A percentile compares a stretch with the other conserved stretches of the same genome.
These are phyloP conservation scores for Solanum hybrid DNA, from an alignment of 305 asterid species.

Conservation along the genomic window DNA sequence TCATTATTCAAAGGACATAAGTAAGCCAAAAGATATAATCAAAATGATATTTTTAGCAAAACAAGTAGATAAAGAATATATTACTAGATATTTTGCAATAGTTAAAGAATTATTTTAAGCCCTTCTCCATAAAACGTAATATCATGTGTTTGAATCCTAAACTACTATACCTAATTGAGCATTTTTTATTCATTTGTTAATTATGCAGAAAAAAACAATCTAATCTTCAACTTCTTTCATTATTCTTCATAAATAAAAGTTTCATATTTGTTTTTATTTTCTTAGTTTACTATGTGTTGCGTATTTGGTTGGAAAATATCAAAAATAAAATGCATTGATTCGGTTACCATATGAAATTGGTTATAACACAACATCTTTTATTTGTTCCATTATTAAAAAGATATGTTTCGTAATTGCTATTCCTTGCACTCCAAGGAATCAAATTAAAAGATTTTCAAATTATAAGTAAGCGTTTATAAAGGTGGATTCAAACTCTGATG, in stretches of 20 bases:
- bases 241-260: background rate
- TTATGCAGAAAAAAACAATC: no score
- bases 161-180: background rate
- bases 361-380: background rate
- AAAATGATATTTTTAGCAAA: background rate
- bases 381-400: background rate
- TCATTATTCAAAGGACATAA: background rate
- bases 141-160: background rate
- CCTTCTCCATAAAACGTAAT: background rate
- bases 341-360: background rate
- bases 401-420: background rate
- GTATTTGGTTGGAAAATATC: background rate
- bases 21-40: background rate
- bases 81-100: background rate
- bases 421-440: background rate
- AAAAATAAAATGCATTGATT: background rate
- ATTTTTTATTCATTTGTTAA: background rate
- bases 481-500: background rate
- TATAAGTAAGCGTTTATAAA: background rate
- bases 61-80: background rate
- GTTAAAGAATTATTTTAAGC: no score
- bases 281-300: background rate
- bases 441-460: background rate
- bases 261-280: background rate
- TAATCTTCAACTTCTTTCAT: background rate